Base-by-base conservation (phyloP, 2,329 filamentous ascomycete genomes). In the Lecanoromycetidae sp. region DNA sequence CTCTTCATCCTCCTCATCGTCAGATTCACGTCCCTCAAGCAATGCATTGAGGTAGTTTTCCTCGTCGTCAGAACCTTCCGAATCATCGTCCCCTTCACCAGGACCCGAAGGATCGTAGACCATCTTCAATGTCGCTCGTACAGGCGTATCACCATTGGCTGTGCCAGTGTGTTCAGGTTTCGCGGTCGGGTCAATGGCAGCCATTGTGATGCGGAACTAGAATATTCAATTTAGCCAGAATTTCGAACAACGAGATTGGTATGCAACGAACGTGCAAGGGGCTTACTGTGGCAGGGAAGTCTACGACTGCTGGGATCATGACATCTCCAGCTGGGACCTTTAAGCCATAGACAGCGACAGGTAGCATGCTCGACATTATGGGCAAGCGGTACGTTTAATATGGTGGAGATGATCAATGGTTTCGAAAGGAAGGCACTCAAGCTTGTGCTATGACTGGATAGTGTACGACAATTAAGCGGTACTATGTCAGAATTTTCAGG, bases 191-290 rank as follows among this genome's bases (percentile, higher is more conserved):
- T 98, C 90, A 64, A 98, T 82, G 56, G 91, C 91, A 60, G 93
- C 91, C 91, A 98, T 98, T 60, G 88, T 96, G 62, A 98, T 87
- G 65, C 87, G 87, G 71, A 95, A 93, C 88, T 94, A 60, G 10
- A 20, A 23, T 29, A 37, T 36, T 25, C 8, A 27, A 8, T 17
- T 43, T 30, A 39, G 47, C 36, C 34, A 45, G 45, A 27, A 49
- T 20, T 15, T 19, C n/a, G n/a, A n/a, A n/a, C n/a, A n/a, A n/a
- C n/a, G n/a, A n/a, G 12, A 15, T 3, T 26, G 54, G 66, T 63
- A 52, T 34, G 26, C 22, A n/a, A 5, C 10, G 22, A 23, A 35
- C 25, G 35, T 25, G 23, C 22, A 20, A 27, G 30, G 39, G 43
- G 77, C 84, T 74, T 74, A 94, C 87, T 65, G 84, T 84, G 52